Evolutionary conservation across 1,284 basidiomycete genomes (phyloP).

Genomic region (Trichosporon sp.): DNA sequence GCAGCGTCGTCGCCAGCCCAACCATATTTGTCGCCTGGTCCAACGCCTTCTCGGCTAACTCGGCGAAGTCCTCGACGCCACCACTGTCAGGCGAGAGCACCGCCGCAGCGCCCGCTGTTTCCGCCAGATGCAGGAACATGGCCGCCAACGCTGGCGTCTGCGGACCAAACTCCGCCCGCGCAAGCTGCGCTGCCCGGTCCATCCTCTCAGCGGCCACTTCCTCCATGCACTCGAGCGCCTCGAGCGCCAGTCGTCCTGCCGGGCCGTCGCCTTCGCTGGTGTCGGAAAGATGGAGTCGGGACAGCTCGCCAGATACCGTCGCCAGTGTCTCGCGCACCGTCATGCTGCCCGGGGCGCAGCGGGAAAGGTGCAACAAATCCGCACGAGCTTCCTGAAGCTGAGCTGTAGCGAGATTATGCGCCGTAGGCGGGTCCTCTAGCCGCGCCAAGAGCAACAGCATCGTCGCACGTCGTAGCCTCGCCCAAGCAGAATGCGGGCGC

Average conservation of each 20-base stretch:
- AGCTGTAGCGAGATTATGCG: constrained; percentile 29
- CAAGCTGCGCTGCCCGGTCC: constrained; percentile 97
- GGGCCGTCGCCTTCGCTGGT: constrained; percentile 43
- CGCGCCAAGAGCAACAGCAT: constrained; percentile 46
- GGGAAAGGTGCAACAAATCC: constrained; percentile 36
- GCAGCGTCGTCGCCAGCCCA: constrained; percentile 40
- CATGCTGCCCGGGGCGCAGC: constrained; percentile 37
- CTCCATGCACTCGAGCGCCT: constrained; percentile 47
- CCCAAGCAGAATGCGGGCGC: constrained; percentile 38
- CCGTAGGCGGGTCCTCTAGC: constrained; percentile 39
- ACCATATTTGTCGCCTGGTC: constrained; percentile 55
- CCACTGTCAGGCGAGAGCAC: constrained; percentile 40
- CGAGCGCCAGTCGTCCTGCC: constrained; percentile 43
- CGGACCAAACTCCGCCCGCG: constrained; percentile 60
- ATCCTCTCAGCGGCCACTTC: constrained; percentile 61
- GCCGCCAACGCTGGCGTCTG: constrained; percentile 48
- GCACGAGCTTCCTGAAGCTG: constrained; percentile 43
- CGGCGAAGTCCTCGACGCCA: constrained; percentile 47
- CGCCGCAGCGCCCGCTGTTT: constrained; percentile 44
- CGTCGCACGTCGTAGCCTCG: constrained; percentile 46
- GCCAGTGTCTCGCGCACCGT: constrained; percentile 28
- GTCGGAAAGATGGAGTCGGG: background rate
- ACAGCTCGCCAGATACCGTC: background rate
- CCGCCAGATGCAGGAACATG: constrained; percentile 47
- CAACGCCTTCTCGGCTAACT: constrained; percentile 52